Evolutionary conservation across 345 rosid genomes (phyloP).

Genomic region (Leavenworthia alabamica): DNA sequence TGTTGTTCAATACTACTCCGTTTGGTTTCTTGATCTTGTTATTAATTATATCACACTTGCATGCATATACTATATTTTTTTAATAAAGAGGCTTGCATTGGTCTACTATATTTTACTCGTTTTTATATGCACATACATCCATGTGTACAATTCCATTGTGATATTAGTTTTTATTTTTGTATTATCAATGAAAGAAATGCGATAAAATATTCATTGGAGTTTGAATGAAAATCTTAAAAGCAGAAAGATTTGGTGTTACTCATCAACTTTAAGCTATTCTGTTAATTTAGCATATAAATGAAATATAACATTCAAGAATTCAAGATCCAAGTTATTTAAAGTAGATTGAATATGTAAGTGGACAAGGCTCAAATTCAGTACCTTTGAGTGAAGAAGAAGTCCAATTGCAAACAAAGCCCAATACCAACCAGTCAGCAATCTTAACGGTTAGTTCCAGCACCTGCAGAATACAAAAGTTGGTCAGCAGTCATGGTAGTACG

Average conservation of each 20-base stretch:
- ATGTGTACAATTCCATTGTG: neutral
- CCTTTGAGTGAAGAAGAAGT: too few species aligned
- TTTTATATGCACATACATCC: conserved; percentile 11
- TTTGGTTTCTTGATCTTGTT: conserved; percentile 5
- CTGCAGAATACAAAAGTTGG: too few species aligned
- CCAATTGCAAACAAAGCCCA: too few species aligned
- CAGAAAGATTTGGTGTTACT: neutral
- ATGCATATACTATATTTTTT: neutral
- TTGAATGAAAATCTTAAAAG: neutral
- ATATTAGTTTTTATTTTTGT: neutral
- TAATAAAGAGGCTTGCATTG: neutral
- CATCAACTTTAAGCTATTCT: neutral
- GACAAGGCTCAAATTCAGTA: too few species aligned
- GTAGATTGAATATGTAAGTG: too few species aligned
- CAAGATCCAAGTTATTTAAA: too few species aligned
- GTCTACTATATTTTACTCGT: conserved; percentile 1
- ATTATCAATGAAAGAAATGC: neutral
- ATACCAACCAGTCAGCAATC: too few species aligned
- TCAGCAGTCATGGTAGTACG: too few species aligned
- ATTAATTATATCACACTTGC: neutral
- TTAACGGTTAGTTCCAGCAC: too few species aligned
- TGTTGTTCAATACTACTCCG: neutral
- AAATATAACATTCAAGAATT: too few species aligned
- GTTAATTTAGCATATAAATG: neutral
- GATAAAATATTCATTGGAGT: neutral